Base-by-base conservation (phyloP, 306 rosid genomes). In the Trifolium subterraneum region DNA sequence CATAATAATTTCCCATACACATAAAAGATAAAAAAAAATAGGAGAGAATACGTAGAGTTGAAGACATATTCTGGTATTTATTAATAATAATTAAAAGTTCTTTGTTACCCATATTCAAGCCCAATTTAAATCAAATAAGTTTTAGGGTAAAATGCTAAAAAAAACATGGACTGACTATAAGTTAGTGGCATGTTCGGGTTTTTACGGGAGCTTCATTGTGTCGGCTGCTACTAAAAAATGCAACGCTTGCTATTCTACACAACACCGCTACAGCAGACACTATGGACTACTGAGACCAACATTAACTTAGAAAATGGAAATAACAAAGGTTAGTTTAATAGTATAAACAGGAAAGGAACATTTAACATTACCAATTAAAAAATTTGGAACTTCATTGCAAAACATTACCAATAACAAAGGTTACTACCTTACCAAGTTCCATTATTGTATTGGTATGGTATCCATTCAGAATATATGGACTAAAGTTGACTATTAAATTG, bases 341-440 rank as follows among this genome's bases (percentile, higher is more conserved):
- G 14, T 15, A 38, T 23, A 65, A 38, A 39, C 73, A 14, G 6
- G 56, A 74, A 65, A 77, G 54, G 38, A 71, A 73, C 71, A 59
- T 55, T 7, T 25, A 63, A 45, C 59, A 16, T 70, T 58, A 51
- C 22, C 80, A 16, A 52, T 44, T 76, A 27, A 65, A 73, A 60
- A 54, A 42, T 50, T 67, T 22, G 4, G 54, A 59, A 59, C 33
- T 3, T 55, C 61, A 20, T 2, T 55, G 3, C 61, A 55, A 22
- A 55, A 55, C 61, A 51, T 47, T 47, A 47, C 9, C 52, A 15
- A 14, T 47, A 47, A 15, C 19, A 51, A 16, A 16, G 8, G 38
- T 8, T 4, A 45, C 66, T 13, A 73, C 71, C 70, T 51, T 8
- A 71, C 69, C 48, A 48, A 13, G 20, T 55, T 59, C 70, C 58